Percentiles rank a stretch among this genome's conserved stretches.
Conservation (phyloP, 805 yeast genomes). For the Metschnikowia colocasiae region DNA sequence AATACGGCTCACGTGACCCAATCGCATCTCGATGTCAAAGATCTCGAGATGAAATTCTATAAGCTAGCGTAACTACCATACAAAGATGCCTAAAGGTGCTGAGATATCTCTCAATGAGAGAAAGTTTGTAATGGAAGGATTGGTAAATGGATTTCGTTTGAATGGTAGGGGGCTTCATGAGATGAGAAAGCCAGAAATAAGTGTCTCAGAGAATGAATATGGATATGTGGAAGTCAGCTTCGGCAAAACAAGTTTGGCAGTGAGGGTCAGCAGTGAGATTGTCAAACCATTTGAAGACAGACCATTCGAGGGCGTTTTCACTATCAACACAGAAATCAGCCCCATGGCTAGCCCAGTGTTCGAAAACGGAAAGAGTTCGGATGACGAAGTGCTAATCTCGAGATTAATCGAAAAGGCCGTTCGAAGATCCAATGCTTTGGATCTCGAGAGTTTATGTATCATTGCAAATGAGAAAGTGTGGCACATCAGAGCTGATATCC, state of each 20-base stretch:
- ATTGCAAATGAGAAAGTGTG: slow-evolving; percentile 90
- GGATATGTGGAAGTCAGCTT: slow-evolving; percentile 78
- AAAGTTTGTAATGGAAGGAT: slow-evolving; percentile 56
- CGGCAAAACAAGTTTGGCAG: slow-evolving; percentile 71
- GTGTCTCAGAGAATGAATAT: slow-evolving; percentile 59
- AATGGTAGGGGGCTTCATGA: slow-evolving; percentile 68
- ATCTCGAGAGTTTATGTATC: slow-evolving; percentile 85
- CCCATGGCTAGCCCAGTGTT: slow-evolving; percentile 88
- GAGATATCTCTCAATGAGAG: slow-evolving; percentile 64
- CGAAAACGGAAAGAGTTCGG: slow-evolving; percentile 69
- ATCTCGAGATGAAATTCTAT: neutral
- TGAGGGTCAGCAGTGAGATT: slow-evolving; percentile 71
- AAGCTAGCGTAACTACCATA: neutral
- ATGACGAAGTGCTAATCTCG: slow-evolving; percentile 75
- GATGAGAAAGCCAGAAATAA: slow-evolving; percentile 59
- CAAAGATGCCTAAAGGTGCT: slow-evolving; percentile 54
- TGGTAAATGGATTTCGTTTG: slow-evolving; percentile 58
- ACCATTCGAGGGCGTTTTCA: slow-evolving; percentile 89
- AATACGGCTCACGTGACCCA: neutral
- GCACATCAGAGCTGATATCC: slow-evolving; percentile 87
- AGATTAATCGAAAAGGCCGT: slow-evolving; percentile 89
- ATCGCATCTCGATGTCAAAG: neutral
- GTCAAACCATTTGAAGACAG: slow-evolving; percentile 81
- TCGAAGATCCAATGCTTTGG: slow-evolving; percentile 85
- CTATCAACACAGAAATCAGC: slow-evolving; percentile 78